Conservation (phyloP, 192 early-diverging fungal species). For the Chytriomyces sp. region DNA sequence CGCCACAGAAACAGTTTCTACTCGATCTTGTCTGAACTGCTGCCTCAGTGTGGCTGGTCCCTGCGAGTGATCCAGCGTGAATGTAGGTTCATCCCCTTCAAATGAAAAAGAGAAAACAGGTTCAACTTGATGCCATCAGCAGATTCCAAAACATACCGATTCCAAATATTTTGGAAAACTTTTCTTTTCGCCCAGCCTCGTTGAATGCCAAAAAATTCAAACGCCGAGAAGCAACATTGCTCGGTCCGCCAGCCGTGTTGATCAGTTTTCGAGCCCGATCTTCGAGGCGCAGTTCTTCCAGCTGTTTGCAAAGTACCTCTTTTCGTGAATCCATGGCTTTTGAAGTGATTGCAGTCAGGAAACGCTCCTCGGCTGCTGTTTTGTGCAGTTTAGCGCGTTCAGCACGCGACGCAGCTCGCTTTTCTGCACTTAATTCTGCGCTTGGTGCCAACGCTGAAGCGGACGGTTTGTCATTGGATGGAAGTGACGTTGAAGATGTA, state of each 20-base stretch:
- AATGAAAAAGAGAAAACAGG: not conserved
- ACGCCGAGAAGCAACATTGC: slow-evolving; percentile 1
- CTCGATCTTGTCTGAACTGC: not conserved
- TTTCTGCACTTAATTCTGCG: not conserved
- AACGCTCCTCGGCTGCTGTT: slow-evolving; percentile 15
- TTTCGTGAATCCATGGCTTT: slow-evolving; percentile 23
- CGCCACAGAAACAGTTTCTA: slow-evolving; percentile 11
- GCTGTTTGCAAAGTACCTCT: slow-evolving; percentile 15
- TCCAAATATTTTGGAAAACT: slow-evolving; percentile 21
- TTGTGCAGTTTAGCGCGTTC: not conserved
- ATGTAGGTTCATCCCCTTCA: not conserved
- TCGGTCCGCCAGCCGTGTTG: slow-evolving; percentile 13
- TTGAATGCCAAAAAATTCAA: slow-evolving; percentile 1
- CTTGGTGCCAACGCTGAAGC: not conserved
- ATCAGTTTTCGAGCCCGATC: slow-evolving; percentile 8
- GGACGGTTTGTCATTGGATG: not conserved
- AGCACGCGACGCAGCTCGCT: not conserved
- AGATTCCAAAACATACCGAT: not conserved
- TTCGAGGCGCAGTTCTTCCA: slow-evolving; percentile 22
- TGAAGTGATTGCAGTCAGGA: slow-evolving; percentile 12
- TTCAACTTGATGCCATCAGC: not conserved
- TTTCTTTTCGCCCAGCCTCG: slow-evolving; percentile 16
- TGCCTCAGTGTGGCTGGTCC: not conserved
- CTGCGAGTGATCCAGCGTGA: not conserved
- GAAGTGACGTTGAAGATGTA: not conserved